These are phyloP conservation scores for Wallacemonas collosoma DNA, from an alignment of 208 protist species.

Conservation along the genomic window DNA sequence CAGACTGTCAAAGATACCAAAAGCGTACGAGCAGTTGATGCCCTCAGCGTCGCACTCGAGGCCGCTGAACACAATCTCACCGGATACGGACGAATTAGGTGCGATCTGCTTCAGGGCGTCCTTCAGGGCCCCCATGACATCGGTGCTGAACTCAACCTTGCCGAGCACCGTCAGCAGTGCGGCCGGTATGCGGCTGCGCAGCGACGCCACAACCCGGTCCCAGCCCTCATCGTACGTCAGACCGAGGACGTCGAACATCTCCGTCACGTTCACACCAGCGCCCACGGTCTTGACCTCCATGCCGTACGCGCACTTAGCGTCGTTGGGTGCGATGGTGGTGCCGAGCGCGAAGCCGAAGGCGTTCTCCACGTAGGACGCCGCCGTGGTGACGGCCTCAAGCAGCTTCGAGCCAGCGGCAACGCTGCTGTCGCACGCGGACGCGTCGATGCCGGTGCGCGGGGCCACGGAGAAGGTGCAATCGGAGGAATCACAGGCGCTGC, in stretches of 20 bases:
- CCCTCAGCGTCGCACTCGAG: background rate
- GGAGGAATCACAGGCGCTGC: background rate
- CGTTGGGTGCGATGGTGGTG: constrained; percentile 5
- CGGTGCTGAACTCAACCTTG: constrained; percentile 5
- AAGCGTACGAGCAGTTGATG: background rate
- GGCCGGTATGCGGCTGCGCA: constrained; percentile 4
- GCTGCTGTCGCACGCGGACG: background rate
- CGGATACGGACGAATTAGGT: background rate
- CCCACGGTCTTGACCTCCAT: background rate
- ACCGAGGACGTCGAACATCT: background rate
- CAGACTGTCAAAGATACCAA: background rate
- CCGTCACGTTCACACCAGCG: background rate
- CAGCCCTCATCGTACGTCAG: constrained; percentile 5
- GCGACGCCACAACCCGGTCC: constrained; percentile 2
- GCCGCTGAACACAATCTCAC: constrained; percentile 8
- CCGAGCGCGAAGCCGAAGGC: constrained; percentile 4
- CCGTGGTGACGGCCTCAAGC: constrained; percentile 6
- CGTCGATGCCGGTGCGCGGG: background rate
- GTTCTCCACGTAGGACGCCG: constrained; percentile 2
- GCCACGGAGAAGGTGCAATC: background rate
- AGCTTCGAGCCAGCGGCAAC: background rate
- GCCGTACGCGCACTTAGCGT: constrained; percentile 7
- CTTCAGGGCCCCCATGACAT: background rate
- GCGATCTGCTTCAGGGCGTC: constrained; percentile 8
- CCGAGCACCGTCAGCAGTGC: background rate